Percentiles rank a stretch among this genome's conserved stretches.
Evolutionary conservation across 2,329 filamentous ascomycete genomes (phyloP).

Genomic region (Elsinoe australis): DNA sequence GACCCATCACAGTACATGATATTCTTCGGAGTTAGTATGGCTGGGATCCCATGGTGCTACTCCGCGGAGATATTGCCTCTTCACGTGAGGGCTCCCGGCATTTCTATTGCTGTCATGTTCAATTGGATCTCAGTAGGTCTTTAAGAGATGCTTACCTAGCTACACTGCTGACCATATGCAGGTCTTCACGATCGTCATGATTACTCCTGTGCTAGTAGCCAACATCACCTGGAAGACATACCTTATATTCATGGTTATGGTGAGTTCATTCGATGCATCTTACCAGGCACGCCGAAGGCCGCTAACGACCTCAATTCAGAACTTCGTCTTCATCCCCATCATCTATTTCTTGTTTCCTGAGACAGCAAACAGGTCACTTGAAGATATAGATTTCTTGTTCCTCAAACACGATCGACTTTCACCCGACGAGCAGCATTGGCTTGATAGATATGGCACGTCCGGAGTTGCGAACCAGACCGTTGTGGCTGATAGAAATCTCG

Average conservation of each 20-base stretch:
- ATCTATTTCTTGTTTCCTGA: slow-evolving; percentile 39
- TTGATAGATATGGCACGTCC: neutral
- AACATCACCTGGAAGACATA: slow-evolving; percentile 44
- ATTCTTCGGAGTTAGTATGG: slow-evolving; percentile 24
- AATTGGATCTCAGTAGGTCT: slow-evolving; percentile 40
- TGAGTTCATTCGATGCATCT: neutral
- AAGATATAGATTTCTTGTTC: slow-evolving; percentile 36
- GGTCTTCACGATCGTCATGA: slow-evolving; percentile 17
- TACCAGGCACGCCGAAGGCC: neutral
- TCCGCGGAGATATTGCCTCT: slow-evolving; percentile 42
- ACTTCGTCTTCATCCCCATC: slow-evolving; percentile 15
- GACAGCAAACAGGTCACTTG: slow-evolving; percentile 34
- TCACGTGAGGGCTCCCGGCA: slow-evolving; percentile 41
- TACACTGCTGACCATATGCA: no score
- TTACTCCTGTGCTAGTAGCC: slow-evolving; percentile 41
- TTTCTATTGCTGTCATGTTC: slow-evolving; percentile 39
- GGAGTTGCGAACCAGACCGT: no score
- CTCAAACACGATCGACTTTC: slow-evolving; percentile 3
- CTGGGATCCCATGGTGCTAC: slow-evolving; percentile 24
- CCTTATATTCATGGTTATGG: slow-evolving; percentile 39
- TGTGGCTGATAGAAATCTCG: no score
- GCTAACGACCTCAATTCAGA: neutral
- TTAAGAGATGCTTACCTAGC: no score
- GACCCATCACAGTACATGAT: slow-evolving; percentile 21
- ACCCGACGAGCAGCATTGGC: neutral